phyloP scores from a whole-genome alignment of 306 rosid genomes.

The Vigna mungo region DNA sequence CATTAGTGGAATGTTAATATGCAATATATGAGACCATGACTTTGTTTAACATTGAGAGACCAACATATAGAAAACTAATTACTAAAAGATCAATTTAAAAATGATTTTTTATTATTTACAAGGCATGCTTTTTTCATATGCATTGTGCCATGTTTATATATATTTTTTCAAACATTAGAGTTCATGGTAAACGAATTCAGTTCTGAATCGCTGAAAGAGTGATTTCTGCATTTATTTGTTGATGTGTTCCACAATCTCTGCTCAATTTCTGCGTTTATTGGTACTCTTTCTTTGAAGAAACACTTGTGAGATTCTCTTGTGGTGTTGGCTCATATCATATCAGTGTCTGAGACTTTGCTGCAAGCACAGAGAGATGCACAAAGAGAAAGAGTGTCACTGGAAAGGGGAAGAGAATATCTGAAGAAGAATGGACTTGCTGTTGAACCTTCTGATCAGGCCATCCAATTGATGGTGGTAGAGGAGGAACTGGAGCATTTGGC shows the following conservation, averaged over 20 bases:
- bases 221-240: constrained; percentile 19
- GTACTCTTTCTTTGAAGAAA: constrained; percentile 17
- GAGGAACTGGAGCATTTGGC: constrained; percentile 43
- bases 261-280: constrained; percentile 21
- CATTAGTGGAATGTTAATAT: too few species aligned
- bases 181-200: neutral
- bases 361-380: constrained; percentile 26
- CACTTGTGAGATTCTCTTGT: constrained; percentile 31
- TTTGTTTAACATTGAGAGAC: too few species aligned
- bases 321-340: constrained; percentile 34
- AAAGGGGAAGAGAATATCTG: constrained; percentile 57
- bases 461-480: constrained; percentile 45
- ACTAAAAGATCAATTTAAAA: too few species aligned
- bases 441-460: constrained; percentile 50
- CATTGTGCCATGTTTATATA: too few species aligned
- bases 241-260: neutral
- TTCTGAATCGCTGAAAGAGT: constrained; percentile 23
- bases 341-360: constrained; percentile 25
- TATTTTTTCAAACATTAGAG: too few species aligned
- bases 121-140: too few species aligned
- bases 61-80: too few species aligned
- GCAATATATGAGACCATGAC: too few species aligned
- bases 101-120: too few species aligned
- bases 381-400: constrained; percentile 44
- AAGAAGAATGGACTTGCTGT: constrained; percentile 56